Base-by-base conservation (phyloP, 176 grass and related monocot species). In the Avena insularis region DNA sequence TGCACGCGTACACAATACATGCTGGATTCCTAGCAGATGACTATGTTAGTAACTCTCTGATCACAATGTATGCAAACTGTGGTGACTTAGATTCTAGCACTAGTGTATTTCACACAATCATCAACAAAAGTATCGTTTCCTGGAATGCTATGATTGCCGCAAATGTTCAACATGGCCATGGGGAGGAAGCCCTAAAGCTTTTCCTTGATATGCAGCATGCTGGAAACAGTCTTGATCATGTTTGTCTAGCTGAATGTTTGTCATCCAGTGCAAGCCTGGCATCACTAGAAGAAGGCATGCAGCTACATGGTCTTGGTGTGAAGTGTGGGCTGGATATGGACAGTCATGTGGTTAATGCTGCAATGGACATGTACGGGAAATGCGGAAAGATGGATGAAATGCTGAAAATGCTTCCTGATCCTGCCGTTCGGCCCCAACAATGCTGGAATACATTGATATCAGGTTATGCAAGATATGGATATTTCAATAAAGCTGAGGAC, bases 361-460 rank as follows among this genome's bases (percentile, higher is more conserved):
- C 85, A 81, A 93, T 97, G 95, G 95, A 97, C 81, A 97, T 97
- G 95, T 97, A 95, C 57, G 89, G 89, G 27, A 97, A 97, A 89
- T 95, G 91, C 79, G 95, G 95, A 82, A 97, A 95, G 72, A 84
- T 97, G 86, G 84, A 93, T 79, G 89, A 91, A 45, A 89, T 93
- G 90, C 81, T 91, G 64, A 92, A 91, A 85, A 51, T 93, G 81
- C 62, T 93, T 79, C 95, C 95, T 77, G 85, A 86, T 54, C 86
- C 90, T 70, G 63, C 80, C 4, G 56, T 60, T 66, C 85, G 95
- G 50, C 87, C 89, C 59, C 91, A 88, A 5, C 90, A 97, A 43
- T 92, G 84, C 58, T 97, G 95, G 95, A 97, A 97, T 86, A 93
- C 93, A 70, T 78, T 97, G 74, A 93, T 97, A 89, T 97, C 95